Evolutionary conservation across 2,329 filamentous ascomycete genomes (phyloP).

Genomic region (Beauveria brongniartii): DNA sequence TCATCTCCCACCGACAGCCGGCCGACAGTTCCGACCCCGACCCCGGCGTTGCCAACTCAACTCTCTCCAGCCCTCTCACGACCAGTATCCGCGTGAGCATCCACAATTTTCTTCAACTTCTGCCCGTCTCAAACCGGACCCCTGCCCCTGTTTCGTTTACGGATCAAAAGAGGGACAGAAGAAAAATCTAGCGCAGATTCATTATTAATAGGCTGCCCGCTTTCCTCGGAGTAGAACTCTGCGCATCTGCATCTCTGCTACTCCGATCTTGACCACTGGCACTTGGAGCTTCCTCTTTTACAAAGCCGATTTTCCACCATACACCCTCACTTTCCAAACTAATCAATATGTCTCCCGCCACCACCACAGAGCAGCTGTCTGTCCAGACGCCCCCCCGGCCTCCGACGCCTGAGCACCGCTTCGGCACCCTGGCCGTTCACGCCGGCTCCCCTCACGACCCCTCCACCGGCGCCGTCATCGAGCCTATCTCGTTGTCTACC

Average conservation of each 20-base stretch:
- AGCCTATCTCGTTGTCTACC: slow-evolving; percentile 89
- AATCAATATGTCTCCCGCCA: slow-evolving; percentile 22
- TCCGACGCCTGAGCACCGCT: slow-evolving; percentile 64
- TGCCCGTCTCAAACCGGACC: slow-evolving; percentile 6
- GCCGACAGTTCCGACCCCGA: slow-evolving; percentile 1
- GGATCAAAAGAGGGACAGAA: background rate
- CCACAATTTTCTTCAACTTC: slow-evolving; percentile 4
- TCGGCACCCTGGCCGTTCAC: slow-evolving; percentile 92
- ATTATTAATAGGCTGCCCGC: slow-evolving; percentile 4
- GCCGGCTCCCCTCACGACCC: slow-evolving; percentile 88
- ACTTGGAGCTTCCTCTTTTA: background rate
- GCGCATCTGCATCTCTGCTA: background rate
- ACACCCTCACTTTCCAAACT: background rate
- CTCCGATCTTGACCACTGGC: background rate
- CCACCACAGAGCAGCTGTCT: slow-evolving; percentile 32
- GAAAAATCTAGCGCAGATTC: slow-evolving; percentile 6
- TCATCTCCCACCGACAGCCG: slow-evolving; percentile 5
- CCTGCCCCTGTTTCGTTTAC: slow-evolving; percentile 4
- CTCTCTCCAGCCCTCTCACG: slow-evolving; percentile 2
- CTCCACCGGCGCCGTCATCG: slow-evolving; percentile 88
- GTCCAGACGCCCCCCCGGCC: slow-evolving; percentile 68
- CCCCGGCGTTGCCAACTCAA: background rate
- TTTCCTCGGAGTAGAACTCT: background rate
- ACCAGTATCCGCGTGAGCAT: slow-evolving; percentile 8
- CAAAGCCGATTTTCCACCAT: background rate